Conservation (phyloP, 179 eudicot genomes). For the Spergularia azorica region DNA sequence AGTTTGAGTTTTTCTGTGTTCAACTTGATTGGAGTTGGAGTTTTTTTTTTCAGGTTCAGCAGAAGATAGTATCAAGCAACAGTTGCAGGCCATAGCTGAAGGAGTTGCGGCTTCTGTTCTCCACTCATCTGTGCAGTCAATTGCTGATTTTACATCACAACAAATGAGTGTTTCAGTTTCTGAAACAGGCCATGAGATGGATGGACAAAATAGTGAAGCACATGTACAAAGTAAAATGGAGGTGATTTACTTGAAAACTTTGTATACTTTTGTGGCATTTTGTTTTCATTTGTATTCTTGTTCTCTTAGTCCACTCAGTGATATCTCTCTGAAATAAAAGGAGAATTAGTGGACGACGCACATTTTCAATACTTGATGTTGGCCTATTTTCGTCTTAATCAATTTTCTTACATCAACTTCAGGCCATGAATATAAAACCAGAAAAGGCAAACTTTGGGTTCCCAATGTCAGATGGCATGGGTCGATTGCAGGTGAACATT, state of each 20-base stretch:
- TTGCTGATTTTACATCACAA: slow-evolving; percentile 42
- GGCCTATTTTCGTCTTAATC: neutral
- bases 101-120: slow-evolving; percentile 96
- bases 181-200: slow-evolving; percentile 34
- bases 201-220: slow-evolving; percentile 46
- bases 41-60: slow-evolving; percentile 50
- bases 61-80: slow-evolving; percentile 81
- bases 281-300: neutral
- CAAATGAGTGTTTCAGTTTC: slow-evolving; percentile 36
- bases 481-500: slow-evolving; percentile 77
- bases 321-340: neutral
- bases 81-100: slow-evolving; percentile 93
- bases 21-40: neutral
- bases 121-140: slow-evolving; percentile 57
- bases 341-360: neutral
- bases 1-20: neutral
- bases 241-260: slow-evolving; percentile 39
- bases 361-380: neutral
- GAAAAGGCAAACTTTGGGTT: slow-evolving; percentile 70
- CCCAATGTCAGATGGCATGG: slow-evolving; percentile 73
- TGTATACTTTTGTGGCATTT: neutral
- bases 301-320: neutral
- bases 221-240: slow-evolving; percentile 54
- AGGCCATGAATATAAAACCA: slow-evolving; percentile 65
- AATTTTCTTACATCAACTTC: slow-evolving; percentile 22